Base-by-base conservation (phyloP, 2,329 filamentous ascomycete genomes). In the Cladobotryum protrusum region DNA sequence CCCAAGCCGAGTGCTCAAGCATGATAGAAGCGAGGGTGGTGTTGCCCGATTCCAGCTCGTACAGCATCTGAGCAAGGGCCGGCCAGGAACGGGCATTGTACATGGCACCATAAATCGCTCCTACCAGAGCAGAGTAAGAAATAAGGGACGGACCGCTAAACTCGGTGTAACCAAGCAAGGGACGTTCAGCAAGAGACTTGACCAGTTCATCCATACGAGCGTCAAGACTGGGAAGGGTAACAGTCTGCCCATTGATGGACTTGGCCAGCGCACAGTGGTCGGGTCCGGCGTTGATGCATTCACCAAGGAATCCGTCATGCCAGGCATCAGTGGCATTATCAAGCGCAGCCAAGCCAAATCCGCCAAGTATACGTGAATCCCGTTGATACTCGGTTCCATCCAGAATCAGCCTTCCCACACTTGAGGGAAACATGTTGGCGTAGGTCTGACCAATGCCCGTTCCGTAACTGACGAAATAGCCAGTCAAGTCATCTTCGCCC, bases 361-460 rank as follows among this genome's bases (percentile, higher is more conserved):
- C 73, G 12, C 69, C 74, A 2, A 74, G 62, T 6, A 67, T 51
- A 8, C 74, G 70, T 42, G 76, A 69, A 41, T 77, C 72, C 7
- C 62, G 65, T 3, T 75, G 68, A 48, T 74, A 74, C 53, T 76
- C 71, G 7, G 72, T 74, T 0, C 73, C 75, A 49, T 78, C 75
- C 0, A 78, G 61, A 12, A 78, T 71, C 42, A 78, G 57, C 4
- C 74, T 67, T 0, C 75, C 75, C 0, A 75, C 73, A 40, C 68
- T 70, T 17, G 67, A 56, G 1, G 75, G 75, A 37, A 77, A 78
- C 70, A 78, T 72, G 51, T 68, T 70, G 20, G 72, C 74, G 47
- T 74, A 78, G 0, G 72, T 76, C 59, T 78, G 74, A 0, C 73
- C 76, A 42, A 78, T 77, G 3, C 71, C 73, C 0, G 75, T 78